Conservation (phyloP, 306 rosid genomes). For the Malus domestica region DNA sequence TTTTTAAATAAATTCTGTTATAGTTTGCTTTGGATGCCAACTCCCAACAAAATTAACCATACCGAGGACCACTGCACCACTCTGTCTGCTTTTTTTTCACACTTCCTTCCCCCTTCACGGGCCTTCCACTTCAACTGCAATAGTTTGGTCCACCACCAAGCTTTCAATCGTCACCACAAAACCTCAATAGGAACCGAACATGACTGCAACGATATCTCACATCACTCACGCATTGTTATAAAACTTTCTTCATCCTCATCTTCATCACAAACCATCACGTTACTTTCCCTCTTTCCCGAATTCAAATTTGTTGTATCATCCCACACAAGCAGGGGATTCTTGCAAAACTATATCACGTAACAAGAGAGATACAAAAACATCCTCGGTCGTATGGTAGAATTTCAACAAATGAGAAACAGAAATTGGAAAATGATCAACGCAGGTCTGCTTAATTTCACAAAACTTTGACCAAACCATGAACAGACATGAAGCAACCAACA, state of each 20-base stretch:
- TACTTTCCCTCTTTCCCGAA: too few species aligned
- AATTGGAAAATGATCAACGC: too few species aligned
- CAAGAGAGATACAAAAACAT: too few species aligned
- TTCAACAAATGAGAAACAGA: too few species aligned
- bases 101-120: neutral
- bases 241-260: neutral
- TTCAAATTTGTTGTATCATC: too few species aligned
- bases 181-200: too few species aligned
- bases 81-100: neutral
- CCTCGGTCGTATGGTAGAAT: too few species aligned
- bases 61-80: constrained; percentile 28
- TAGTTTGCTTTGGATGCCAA: constrained; percentile 12
- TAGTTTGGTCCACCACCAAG: constrained; percentile 38
- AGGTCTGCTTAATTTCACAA: constrained; percentile 9
- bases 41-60: constrained; percentile 17
- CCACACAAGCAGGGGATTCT: rapidly evolving
- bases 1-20: too few species aligned
- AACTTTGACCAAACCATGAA: constrained; percentile 11
- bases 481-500: constrained; percentile 15
- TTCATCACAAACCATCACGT: neutral
- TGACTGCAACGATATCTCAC: too few species aligned
- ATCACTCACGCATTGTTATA: too few species aligned
- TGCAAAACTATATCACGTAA: too few species aligned
- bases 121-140: neutral
- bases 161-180: neutral